Evolutionary conservation across 1,284 basidiomycete species (phyloP).

Genomic region (Schizopora paradoxa): DNA sequence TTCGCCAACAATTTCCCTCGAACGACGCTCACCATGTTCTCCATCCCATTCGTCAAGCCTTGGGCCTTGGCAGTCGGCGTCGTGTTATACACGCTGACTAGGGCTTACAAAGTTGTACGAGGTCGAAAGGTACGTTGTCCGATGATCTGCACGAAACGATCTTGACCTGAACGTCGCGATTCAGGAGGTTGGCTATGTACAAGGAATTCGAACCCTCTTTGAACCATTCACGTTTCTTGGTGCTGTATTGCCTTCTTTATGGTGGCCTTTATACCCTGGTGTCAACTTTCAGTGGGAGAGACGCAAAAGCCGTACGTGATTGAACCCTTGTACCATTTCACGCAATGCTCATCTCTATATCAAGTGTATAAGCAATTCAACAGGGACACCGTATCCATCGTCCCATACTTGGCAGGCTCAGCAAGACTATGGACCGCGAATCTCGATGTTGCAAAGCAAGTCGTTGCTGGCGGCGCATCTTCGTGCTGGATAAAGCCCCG

Average conservation of each 20-base stretch:
- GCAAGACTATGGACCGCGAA: slow-evolving; percentile 42
- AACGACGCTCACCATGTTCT: too few species aligned
- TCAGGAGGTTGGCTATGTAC: slow-evolving; percentile 33
- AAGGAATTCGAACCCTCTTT: slow-evolving; percentile 36
- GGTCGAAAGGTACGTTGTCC: background rate
- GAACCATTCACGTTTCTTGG: slow-evolving; percentile 35
- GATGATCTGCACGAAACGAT: background rate
- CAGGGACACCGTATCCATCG: slow-evolving; percentile 40
- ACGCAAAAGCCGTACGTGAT: slow-evolving; percentile 27
- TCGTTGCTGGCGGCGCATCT: slow-evolving; percentile 35
- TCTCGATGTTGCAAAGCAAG: slow-evolving; percentile 43
- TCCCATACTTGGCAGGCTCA: slow-evolving; percentile 37
- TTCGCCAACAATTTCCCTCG: too few species aligned
- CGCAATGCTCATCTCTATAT: slow-evolving; percentile 1
- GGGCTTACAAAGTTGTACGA: background rate
- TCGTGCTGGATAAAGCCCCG: slow-evolving; percentile 39
- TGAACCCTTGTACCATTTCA: slow-evolving; percentile 2
- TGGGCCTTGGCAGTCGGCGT: too few species aligned
- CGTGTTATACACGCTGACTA: too few species aligned
- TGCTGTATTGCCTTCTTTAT: slow-evolving; percentile 33
- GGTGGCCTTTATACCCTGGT: slow-evolving; percentile 45
- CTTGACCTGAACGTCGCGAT: background rate
- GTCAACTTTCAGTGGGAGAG: slow-evolving; percentile 34
- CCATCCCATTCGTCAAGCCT: too few species aligned
- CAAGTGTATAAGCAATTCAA: slow-evolving; percentile 35